Evolutionary conservation across 208 protist species (phyloP).

Genomic region (Acanthamoeba rhysodes): DNA sequence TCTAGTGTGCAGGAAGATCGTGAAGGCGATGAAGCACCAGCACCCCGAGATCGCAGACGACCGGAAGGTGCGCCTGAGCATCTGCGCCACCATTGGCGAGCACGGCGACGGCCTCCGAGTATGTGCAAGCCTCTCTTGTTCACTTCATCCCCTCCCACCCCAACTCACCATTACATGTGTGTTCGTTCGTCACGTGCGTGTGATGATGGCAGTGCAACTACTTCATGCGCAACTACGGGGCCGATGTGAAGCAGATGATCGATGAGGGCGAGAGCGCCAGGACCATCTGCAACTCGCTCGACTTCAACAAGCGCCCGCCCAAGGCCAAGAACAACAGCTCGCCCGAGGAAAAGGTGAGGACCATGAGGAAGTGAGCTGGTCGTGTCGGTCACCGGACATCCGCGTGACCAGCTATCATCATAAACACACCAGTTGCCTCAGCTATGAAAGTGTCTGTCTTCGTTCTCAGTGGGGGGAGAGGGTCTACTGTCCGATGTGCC

Average conservation of each 20-base stretch:
- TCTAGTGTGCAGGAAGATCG: conserved; percentile 11
- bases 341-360: not conserved
- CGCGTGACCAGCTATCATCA: too few relatives aligned
- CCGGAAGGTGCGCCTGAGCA: not conserved
- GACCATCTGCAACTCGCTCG: conserved; percentile 4
- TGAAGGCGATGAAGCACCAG: conserved; percentile 32
- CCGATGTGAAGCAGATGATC: conserved; percentile 37
- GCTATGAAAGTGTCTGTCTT: too few relatives aligned
- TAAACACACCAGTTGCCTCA: too few relatives aligned
- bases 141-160: too few relatives aligned
- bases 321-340: conserved; percentile 6
- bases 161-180: too few relatives aligned
- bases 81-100: not conserved
- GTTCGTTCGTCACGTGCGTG: too few relatives aligned
- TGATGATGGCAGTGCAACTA: conserved; percentile 52
- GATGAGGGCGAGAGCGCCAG: not conserved
- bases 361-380: not conserved
- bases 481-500: conserved; percentile 20
- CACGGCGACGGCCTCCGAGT: not conserved
- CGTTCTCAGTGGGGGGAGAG: too few relatives aligned
- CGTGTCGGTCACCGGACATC: too few relatives aligned
- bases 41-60: not conserved
- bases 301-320: conserved; percentile 27
- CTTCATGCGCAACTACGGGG: conserved; percentile 37
- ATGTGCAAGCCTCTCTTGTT: not conserved